Conservation (phyloP, 2,329 filamentous ascomycete genomes). For the Epicoccum nigrum region DNA sequence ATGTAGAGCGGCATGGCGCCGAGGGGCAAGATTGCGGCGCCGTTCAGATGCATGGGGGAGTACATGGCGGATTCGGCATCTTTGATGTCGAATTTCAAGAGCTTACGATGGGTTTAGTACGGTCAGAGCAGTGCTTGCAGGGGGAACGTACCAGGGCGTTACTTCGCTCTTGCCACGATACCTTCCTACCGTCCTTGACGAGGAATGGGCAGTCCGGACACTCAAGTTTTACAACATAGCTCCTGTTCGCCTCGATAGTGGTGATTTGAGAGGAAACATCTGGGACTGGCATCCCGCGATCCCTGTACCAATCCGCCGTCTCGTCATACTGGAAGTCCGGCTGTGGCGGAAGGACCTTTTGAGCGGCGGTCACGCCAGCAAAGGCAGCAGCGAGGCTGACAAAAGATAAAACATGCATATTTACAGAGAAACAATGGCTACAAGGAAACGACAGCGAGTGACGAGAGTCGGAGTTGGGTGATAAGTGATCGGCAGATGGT, state of each 20-base stretch:
- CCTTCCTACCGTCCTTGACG: slow-evolving; percentile 8
- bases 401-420: slow-evolving; percentile 24
- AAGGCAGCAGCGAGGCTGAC: slow-evolving; percentile 17
- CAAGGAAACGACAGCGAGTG: slow-evolving; percentile 15
- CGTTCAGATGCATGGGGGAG: slow-evolving; percentile 30
- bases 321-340: slow-evolving; percentile 21
- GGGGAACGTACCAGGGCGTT: slow-evolving; percentile 32
- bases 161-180: slow-evolving; percentile 26
- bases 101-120: slow-evolving; percentile 18
- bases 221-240: slow-evolving; percentile 38
- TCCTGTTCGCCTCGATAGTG: slow-evolving; percentile 26
- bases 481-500: slow-evolving; percentile 1
- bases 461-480: slow-evolving; percentile 9
- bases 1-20: slow-evolving; percentile 31
- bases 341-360: slow-evolving; percentile 1
- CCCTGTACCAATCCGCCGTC: slow-evolving; percentile 18
- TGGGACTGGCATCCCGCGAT: slow-evolving; percentile 1
- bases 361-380: slow-evolving; percentile 8
- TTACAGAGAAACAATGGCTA: slow-evolving; percentile 6
- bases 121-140: too few species aligned
- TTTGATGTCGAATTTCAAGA: slow-evolving; percentile 33
- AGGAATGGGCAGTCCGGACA: slow-evolving; percentile 37
- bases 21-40: slow-evolving; percentile 28
- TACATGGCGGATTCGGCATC: neutral
- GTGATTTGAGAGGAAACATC: slow-evolving; percentile 23